A percentile compares a stretch with the other conserved stretches of the same genome.
These are phyloP conservation scores for Neonectria magnoliae DNA, from an alignment of 2,329 filamentous ascomycete genomes.

Conservation along the genomic window DNA sequence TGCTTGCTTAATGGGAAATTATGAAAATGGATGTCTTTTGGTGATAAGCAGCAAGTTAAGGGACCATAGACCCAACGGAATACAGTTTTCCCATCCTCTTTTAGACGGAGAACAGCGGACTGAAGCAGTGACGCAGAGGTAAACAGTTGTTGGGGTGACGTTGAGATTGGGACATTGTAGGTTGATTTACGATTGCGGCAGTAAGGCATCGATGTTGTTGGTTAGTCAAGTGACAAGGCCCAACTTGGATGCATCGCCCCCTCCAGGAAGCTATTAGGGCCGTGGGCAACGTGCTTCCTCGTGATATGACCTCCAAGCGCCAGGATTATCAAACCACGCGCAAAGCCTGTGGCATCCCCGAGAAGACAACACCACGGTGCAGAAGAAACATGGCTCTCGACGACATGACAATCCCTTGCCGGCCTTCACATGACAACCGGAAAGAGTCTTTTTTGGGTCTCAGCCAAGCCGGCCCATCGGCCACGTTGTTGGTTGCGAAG, in stretches of 20 bases:
- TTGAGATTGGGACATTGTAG: background rate
- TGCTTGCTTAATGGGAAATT: background rate
- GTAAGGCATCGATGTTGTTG: background rate
- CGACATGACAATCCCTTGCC: background rate
- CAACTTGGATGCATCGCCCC: background rate
- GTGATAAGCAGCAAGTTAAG: background rate
- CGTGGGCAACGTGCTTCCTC: background rate
- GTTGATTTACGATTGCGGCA: background rate
- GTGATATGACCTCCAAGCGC: background rate
- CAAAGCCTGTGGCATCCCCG: background rate
- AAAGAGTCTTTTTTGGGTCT: background rate
- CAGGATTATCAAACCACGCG: background rate
- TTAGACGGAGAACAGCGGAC: background rate
- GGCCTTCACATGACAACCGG: background rate
- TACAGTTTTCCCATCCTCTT: background rate
- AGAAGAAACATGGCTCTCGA: background rate
- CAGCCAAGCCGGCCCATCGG: background rate
- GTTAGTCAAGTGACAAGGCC: background rate
- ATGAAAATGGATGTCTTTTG: background rate
- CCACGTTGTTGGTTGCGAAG: background rate
- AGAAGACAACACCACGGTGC: background rate
- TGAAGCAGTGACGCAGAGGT: background rate
- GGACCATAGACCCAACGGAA: background rate
- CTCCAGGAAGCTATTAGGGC: no score
- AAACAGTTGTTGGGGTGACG: background rate